Conservation (phyloP, 164 flowering plant genomes). For the Magnolia changhungtana region DNA sequence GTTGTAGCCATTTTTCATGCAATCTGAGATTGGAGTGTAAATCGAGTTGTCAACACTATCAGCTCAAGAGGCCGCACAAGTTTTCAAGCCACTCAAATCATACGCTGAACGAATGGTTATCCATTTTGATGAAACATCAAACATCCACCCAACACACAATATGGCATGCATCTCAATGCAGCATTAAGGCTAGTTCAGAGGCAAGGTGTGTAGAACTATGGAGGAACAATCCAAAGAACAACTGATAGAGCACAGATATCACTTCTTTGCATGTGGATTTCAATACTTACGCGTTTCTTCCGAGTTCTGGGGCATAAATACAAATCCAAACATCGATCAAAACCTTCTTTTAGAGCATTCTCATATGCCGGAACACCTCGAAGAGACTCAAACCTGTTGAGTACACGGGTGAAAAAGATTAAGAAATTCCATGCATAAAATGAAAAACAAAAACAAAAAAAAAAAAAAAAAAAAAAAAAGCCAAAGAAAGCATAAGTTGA, state of each 20-base stretch:
- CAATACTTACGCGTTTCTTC: conserved; percentile 76
- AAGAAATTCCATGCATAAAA: neutral
- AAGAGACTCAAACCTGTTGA: conserved; percentile 57
- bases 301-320: conserved; percentile 86
- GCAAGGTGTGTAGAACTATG: neutral
- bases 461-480: neutral
- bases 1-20: no score
- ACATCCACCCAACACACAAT: neutral
- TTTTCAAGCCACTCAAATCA: neutral
- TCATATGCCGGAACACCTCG: conserved; percentile 86
- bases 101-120: neutral
- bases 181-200: neutral
- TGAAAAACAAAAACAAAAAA: no score
- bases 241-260: neutral
- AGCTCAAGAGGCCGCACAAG: neutral
- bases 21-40: neutral
- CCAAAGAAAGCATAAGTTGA: neutral
- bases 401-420: neutral
- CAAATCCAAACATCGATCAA: conserved; percentile 89
- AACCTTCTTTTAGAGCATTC: conserved; percentile 65
- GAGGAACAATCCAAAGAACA: neutral
- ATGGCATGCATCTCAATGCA: neutral
- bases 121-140: neutral
- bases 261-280: neutral
- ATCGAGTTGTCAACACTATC: neutral